Conservation (phyloP, 768 basidiomycete genomes). For the Hygrocybe punicea region DNA sequence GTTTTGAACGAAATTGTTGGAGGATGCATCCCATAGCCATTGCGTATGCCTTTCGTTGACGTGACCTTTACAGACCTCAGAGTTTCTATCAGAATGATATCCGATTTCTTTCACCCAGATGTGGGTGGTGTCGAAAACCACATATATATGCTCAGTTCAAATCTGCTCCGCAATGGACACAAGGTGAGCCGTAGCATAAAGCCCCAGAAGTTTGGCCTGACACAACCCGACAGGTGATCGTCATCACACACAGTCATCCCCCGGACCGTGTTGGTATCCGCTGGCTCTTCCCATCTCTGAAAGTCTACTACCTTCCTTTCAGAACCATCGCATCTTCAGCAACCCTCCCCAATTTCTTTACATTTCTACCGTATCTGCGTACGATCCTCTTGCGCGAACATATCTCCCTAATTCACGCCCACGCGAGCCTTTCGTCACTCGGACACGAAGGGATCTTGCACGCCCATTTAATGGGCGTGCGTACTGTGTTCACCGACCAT, state of each 20-base stretch:
- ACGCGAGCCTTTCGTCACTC: constrained; percentile 85
- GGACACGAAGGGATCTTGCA: constrained; percentile 93
- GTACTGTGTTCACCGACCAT: constrained; percentile 95
- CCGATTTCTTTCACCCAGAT: constrained; percentile 93
- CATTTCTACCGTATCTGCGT: constrained; percentile 87
- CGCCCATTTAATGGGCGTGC: constrained; percentile 78
- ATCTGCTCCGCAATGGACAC: constrained; percentile 79
- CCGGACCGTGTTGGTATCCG: constrained; percentile 85
- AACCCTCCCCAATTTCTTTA: constrained; percentile 91
- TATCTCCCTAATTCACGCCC: constrained; percentile 85
- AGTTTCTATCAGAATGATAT: constrained; percentile 68
- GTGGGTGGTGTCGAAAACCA: constrained; percentile 97
- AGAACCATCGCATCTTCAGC: constrained; percentile 86
- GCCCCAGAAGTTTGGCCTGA: background rate
- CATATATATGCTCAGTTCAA: constrained; percentile 87
- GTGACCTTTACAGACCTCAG: background rate
- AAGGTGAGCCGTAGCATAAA: constrained; percentile 48
- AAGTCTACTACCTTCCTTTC: constrained; percentile 93
- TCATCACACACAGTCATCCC: constrained; percentile 89
- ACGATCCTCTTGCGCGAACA: constrained; percentile 84
- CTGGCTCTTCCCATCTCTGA: constrained; percentile 82
- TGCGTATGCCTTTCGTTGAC: constrained; percentile 1
- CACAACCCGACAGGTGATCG: constrained; percentile 62
- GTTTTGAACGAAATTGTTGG: background rate
- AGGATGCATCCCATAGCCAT: constrained; percentile 1